A percentile compares a stretch with the other conserved stretches of the same genome.
phyloP scores from a whole-genome alignment of 139 green algal species.

The Volvox africanus region DNA sequence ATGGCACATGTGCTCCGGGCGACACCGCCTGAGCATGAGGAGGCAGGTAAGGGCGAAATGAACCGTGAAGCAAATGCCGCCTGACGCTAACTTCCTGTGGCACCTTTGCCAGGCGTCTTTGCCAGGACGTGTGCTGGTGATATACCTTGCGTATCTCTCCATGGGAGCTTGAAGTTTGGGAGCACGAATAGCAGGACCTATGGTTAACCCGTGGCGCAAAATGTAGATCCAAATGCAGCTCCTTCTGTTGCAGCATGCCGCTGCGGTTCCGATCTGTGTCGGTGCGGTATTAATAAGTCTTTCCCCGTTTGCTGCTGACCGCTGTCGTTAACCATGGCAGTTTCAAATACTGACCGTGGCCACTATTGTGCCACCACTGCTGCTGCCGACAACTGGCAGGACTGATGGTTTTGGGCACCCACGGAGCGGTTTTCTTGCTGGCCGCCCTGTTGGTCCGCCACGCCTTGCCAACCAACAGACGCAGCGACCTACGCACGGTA shows the following conservation, averaged over 20 bases:
- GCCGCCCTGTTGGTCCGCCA: not conserved
- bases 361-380: not conserved
- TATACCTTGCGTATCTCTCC: too few relatives aligned
- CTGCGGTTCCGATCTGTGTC: too few relatives aligned
- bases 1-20: constrained; percentile 11
- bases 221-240: too few relatives aligned
- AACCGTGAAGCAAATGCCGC: too few relatives aligned
- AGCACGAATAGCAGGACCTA: too few relatives aligned
- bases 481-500: not conserved
- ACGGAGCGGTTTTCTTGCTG: not conserved
- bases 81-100: too few relatives aligned
- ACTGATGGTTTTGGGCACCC: constrained; percentile 23
- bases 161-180: too few relatives aligned
- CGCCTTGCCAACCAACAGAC: not conserved
- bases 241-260: too few relatives aligned
- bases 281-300: too few relatives aligned
- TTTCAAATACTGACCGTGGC: not conserved
- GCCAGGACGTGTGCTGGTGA: too few relatives aligned
- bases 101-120: too few relatives aligned
- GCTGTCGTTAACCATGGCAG: not conserved
- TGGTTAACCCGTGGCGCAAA: too few relatives aligned
- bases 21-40: not conserved
- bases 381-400: not conserved
- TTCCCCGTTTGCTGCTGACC: not conserved
- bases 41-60: not conserved